Percentiles rank a stretch among this genome's conserved stretches.
Evolutionary conservation across 345 rosid species (phyloP).

Genomic region (Hibiscus tridactylites): DNA sequence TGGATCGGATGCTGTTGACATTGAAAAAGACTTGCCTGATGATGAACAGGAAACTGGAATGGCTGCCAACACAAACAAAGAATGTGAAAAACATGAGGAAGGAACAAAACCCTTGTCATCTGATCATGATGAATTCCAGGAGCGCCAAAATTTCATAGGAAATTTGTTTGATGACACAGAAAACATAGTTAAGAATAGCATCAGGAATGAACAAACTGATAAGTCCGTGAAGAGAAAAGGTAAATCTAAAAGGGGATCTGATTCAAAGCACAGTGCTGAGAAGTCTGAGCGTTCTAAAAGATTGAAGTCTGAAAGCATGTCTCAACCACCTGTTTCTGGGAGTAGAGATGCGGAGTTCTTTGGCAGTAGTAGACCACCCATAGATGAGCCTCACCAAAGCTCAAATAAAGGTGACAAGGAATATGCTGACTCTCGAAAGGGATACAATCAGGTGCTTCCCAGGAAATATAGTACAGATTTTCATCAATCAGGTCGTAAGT

Average conservation of each 20-base stretch:
- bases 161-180: slow-evolving; percentile 74
- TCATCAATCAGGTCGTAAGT: slow-evolving; percentile 31
- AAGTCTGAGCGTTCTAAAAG: slow-evolving; percentile 43
- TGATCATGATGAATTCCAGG: slow-evolving; percentile 36
- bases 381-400: slow-evolving; percentile 28
- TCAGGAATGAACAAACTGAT: slow-evolving; percentile 42
- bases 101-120: slow-evolving; percentile 27
- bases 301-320: slow-evolving; percentile 40
- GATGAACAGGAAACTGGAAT: slow-evolving; percentile 50
- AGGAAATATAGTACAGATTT: slow-evolving; percentile 43
- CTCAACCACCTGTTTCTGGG: slow-evolving; percentile 33
- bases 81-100: slow-evolving; percentile 18
- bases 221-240: slow-evolving; percentile 38
- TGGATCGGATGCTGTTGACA: slow-evolving; percentile 16
- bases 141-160: slow-evolving; percentile 62
- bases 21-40: slow-evolving; percentile 45
- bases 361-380: slow-evolving; percentile 23
- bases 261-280: slow-evolving; percentile 30
- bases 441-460: slow-evolving; percentile 27
- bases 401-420: slow-evolving; percentile 42
- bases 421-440: slow-evolving; percentile 31
- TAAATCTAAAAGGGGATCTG: slow-evolving; percentile 45
- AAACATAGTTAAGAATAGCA: slow-evolving; percentile 28
- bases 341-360: slow-evolving; percentile 31
- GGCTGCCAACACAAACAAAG: slow-evolving; percentile 17